These are phyloP conservation scores for Sequoia sempervirens DNA, from an alignment of 75 land plant genomes.

Conservation along the genomic window DNA sequence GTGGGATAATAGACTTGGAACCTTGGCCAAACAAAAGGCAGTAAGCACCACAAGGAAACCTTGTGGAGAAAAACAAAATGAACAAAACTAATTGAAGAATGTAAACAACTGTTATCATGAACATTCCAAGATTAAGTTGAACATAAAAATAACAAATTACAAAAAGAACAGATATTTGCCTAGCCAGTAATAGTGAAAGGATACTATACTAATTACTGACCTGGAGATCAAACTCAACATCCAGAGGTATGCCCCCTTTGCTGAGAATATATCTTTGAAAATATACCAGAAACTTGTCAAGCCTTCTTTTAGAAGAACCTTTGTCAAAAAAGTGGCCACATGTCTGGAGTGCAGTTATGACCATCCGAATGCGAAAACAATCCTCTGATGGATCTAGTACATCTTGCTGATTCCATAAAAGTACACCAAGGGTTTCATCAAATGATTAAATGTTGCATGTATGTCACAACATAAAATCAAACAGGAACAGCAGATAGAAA, in stretches of 20 bases:
- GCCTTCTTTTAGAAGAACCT: slow-evolving; percentile 91
- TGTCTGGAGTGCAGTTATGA: slow-evolving; percentile 84
- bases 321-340: slow-evolving; percentile 97
- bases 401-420: slow-evolving; percentile 65
- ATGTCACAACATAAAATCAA: neutral
- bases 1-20: neutral
- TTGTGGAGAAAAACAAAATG: neutral
- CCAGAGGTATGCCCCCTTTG: slow-evolving; percentile 85
- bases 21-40: neutral
- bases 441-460: neutral
- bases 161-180: neutral
- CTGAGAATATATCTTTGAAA: slow-evolving; percentile 92
- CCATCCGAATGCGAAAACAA: slow-evolving; percentile 91
- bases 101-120: neutral
- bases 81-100: neutral
- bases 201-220: slow-evolving; percentile 22
- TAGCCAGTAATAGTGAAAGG: neutral
- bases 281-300: slow-evolving; percentile 80
- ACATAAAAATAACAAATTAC: neutral
- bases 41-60: neutral
- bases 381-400: slow-evolving; percentile 92
- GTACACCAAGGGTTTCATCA: neutral
- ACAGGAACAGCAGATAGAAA: neutral
- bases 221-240: slow-evolving; percentile 98
- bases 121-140: neutral